Percentiles rank a stretch among this genome's conserved stretches.
phyloP scores from a whole-genome alignment of 1,284 basidiomycete genomes.

The Ceratobasidium theobromae region DNA sequence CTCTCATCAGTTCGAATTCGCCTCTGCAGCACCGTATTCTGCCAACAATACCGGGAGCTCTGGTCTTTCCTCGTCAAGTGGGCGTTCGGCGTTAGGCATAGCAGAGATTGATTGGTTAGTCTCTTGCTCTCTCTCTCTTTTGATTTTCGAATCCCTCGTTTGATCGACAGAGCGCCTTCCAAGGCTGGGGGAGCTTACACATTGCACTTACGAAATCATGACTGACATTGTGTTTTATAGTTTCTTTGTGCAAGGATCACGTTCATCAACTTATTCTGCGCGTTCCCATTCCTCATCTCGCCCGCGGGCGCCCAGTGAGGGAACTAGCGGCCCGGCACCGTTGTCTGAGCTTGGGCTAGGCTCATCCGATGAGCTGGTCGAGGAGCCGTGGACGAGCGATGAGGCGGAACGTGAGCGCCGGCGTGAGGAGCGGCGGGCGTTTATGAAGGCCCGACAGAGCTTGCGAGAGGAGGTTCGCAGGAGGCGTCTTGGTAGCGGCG shows the following conservation, averaged over 20 bases:
- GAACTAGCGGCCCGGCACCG: not conserved
- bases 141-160: not conserved
- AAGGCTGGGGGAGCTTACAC: not conserved
- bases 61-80: not conserved
- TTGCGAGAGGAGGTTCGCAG: slow-evolving; percentile 5
- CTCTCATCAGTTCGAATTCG: not conserved
- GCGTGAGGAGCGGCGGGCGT: slow-evolving; percentile 7
- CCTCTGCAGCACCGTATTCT: not conserved
- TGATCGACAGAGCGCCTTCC: slow-evolving; percentile 26
- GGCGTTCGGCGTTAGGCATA: slow-evolving; percentile 15
- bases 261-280: slow-evolving; percentile 21
- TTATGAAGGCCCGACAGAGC: slow-evolving; percentile 23
- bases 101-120: slow-evolving; percentile 30
- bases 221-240: not conserved
- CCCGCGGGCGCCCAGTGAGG: not conserved
- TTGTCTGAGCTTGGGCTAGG: not conserved
- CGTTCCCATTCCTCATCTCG: not conserved
- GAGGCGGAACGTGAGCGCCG: slow-evolving; percentile 19
- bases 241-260: slow-evolving; percentile 27
- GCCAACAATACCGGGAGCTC: not conserved
- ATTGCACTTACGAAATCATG: not conserved
- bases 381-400: slow-evolving; percentile 7
- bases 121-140: not conserved
- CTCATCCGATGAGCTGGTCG: not conserved
- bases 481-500: too few species aligned